These are phyloP conservation scores for Cystofilobasidium capitatum DNA, from an alignment of 768 basidiomycete species.

Conservation along the genomic window DNA sequence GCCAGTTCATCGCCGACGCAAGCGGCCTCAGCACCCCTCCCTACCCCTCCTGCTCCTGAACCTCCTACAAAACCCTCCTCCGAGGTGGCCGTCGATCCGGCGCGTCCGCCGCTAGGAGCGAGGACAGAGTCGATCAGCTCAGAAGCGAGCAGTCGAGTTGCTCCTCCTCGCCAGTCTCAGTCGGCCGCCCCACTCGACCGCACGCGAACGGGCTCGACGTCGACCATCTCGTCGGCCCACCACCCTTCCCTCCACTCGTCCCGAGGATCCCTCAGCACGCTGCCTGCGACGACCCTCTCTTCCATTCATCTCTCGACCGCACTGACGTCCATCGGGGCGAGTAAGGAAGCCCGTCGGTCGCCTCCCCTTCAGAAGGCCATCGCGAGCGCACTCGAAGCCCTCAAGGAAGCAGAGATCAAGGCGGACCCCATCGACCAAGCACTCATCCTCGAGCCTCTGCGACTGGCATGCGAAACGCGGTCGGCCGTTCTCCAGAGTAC, in stretches of 20 bases:
- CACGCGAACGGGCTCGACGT: conserved; percentile 1
- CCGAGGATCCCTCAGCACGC: conserved; percentile 17
- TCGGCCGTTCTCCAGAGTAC: conserved; percentile 91
- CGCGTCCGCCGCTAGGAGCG: background rate
- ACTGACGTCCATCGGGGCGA: conserved; percentile 15
- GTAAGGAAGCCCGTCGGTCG: conserved; percentile 23
- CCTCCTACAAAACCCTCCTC: background rate
- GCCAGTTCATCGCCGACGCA: background rate
- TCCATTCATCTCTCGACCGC: conserved; percentile 27
- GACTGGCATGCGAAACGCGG: conserved; percentile 89
- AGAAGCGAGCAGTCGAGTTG: background rate
- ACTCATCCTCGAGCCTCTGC: conserved; percentile 80
- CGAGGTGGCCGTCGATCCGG: background rate
- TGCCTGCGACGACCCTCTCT: conserved; percentile 25
- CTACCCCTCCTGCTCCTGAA: background rate
- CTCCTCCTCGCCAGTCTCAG: background rate
- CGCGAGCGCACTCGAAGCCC: conserved; percentile 19
- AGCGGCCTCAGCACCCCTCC: background rate
- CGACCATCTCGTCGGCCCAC: background rate
- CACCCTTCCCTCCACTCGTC: background rate
- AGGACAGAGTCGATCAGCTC: background rate
- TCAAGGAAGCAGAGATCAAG: conserved; percentile 7
- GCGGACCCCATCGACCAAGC: conserved; percentile 25
- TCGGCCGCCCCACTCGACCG: background rate
- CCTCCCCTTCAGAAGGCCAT: conserved; percentile 23